Conservation (phyloP, 2,329 filamentous ascomycete genomes). For the Alternaria arborescens region DNA sequence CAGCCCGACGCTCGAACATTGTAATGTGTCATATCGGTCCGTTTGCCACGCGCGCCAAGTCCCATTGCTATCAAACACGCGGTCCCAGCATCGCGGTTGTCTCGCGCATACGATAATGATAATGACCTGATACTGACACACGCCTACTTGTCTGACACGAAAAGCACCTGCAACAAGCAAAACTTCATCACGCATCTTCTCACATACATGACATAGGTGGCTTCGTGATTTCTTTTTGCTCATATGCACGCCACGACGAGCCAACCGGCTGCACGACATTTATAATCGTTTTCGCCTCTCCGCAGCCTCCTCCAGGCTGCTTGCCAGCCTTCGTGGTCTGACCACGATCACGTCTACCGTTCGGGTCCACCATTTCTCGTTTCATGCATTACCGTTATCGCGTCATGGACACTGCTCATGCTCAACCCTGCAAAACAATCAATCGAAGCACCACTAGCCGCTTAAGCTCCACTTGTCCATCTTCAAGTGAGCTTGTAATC, state of each 20-base stretch:
- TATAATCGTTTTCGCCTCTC: not conserved
- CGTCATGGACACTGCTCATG: constrained; percentile 27
- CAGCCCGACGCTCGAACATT: constrained; percentile 4
- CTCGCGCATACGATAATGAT: not conserved
- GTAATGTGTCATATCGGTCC: not conserved
- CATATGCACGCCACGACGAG: not conserved
- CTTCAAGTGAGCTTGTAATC: constrained; percentile 1
- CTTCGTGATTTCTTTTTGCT: constrained; percentile 6
- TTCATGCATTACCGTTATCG: constrained; percentile 44
- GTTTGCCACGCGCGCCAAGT: constrained; percentile 1
- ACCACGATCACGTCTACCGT: constrained; percentile 18
- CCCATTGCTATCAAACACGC: not conserved
- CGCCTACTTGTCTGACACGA: constrained; percentile 10
- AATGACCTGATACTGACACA: constrained; percentile 5
- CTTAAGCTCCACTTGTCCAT: not conserved
- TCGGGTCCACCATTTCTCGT: constrained; percentile 26
- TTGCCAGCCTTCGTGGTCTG: constrained; percentile 10
- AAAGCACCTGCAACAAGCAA: constrained; percentile 10
- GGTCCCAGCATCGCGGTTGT: constrained; percentile 1
- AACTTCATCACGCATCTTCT: not conserved
- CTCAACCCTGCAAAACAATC: constrained; percentile 9
- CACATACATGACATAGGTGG: not conserved
- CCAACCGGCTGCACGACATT: not conserved
- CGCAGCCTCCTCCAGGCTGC: not conserved
- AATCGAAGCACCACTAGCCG: constrained; percentile 1